A percentile compares a stretch with the other conserved stretches of the same genome.
phyloP scores from a whole-genome alignment of 345 rosid species.

The Syzygium oleosum region DNA sequence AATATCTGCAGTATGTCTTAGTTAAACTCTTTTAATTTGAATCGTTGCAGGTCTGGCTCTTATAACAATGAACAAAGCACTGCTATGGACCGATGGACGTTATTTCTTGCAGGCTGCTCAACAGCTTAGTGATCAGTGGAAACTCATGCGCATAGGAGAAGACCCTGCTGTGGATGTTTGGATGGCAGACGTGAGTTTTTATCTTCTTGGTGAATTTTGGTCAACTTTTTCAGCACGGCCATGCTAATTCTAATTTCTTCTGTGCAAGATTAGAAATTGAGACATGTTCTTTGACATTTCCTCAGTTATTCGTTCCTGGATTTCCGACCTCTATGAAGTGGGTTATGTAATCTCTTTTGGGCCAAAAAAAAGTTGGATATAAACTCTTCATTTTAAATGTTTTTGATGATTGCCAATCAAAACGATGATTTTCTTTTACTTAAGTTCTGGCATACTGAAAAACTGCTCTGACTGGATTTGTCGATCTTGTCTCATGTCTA shows the following conservation, averaged over 20 bases:
- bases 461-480: background rate
- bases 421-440: background rate
- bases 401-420: background rate
- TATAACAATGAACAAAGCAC: slow-evolving; percentile 61
- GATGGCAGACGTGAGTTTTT: slow-evolving; percentile 67
- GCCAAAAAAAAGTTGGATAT: background rate
- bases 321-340: background rate
- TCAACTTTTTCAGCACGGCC: background rate
- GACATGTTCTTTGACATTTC: background rate
- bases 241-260: background rate
- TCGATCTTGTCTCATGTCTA: background rate
- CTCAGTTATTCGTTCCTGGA: background rate
- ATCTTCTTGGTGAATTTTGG: background rate
- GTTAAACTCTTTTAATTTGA: background rate
- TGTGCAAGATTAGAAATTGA: background rate
- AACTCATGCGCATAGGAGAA: slow-evolving; percentile 91
- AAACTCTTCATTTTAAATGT: background rate
- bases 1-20: background rate
- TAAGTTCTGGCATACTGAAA: background rate
- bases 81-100: slow-evolving; percentile 92
- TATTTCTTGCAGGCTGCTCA: slow-evolving; percentile 85
- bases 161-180: slow-evolving; percentile 76
- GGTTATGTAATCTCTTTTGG: background rate
- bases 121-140: slow-evolving; percentile 78
- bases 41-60: slow-evolving; percentile 68